Evolutionary conservation across 805 yeast genomes (phyloP), one percentile per base, ranked within the genome.

Genomic region (Pichia kluyveri): DNA sequence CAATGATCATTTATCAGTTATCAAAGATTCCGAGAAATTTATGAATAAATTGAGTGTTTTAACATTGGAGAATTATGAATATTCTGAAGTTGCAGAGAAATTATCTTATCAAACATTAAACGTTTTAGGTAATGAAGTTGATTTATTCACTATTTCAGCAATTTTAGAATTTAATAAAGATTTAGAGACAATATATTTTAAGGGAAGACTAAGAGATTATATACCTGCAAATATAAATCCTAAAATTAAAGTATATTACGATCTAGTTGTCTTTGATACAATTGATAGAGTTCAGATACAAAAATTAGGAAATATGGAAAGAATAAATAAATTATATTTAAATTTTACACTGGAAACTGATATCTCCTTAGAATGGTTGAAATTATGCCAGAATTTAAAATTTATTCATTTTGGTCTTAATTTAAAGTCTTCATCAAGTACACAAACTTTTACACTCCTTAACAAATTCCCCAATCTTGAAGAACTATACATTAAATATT

Each of bases 41-140:
- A 44, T 45, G 11, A 14, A 8, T 11, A 52, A 52, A 32, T 42
- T 54, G n/a, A 18, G 32, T 8, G 41, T 47, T 11, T 28, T 54
- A 9, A 43, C 51, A 14, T 8, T 54, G 11, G 39, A 40, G 14
- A 46, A 51, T 31, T 54, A 52, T 31, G 53, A 54, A 36, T 46
- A 54, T 41, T 51, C 48, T n/a, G 53, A 53, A 32, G 27, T 47
- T 28, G 49, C 51, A 18, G 37, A 43, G 23, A 46, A 45, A 19
- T 43, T 48, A 23, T 37, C 45, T 8, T 46, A 45, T 23, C 45
- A 42, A 40, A 51, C 52, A 15, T 31, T 54, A 14, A 45, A 50
- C 11, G 42, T 54, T 5, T 27, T 48, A 14, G 57, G 57, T 10
- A 47, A 51, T 19, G 50, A 50, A 36, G 41, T 54, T 7, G 54